Evolutionary conservation across 331 rosid genomes (phyloP).

Genomic region (Malus hybrid): DNA sequence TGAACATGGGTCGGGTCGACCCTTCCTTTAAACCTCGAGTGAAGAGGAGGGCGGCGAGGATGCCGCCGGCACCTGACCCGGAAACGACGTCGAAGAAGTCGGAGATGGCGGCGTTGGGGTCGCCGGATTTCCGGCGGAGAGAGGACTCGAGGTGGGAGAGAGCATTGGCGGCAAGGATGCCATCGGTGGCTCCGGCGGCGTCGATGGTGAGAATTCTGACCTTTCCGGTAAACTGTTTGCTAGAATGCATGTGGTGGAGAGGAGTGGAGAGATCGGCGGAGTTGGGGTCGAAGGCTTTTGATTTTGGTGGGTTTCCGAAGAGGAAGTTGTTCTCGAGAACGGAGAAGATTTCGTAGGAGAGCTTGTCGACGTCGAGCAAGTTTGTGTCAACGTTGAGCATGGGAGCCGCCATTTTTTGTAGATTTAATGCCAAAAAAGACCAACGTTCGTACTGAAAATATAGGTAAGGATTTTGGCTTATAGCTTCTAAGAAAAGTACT

Average conservation of each 20-base stretch:
- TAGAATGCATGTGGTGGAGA: conserved; percentile 15
- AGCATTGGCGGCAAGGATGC: conserved; percentile 72
- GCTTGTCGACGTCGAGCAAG: conserved; percentile 59
- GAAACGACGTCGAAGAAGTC: conserved; percentile 74
- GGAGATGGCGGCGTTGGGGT: conserved; percentile 43
- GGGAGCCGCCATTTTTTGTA: conserved; percentile 61
- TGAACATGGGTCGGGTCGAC: conserved; percentile 38
- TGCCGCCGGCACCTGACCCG: conserved; percentile 73
- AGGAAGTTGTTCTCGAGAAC: conserved; percentile 78
- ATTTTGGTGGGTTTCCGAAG: conserved; percentile 42
- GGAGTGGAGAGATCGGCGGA: neutral
- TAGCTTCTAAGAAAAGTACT: neutral
- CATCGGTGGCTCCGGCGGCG: conserved; percentile 75
- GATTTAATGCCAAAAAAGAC: neutral
- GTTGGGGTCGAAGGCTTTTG: neutral
- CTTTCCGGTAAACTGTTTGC: conserved; percentile 39
- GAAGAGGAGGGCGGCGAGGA: conserved; percentile 72
- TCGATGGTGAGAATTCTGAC: conserved; percentile 80
- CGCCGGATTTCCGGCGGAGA: conserved; percentile 52
- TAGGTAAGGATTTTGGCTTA: neutral
- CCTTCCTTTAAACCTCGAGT: conserved; percentile 48
- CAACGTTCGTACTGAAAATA: neutral
- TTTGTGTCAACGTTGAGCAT: conserved; percentile 36
- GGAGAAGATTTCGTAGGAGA: conserved; percentile 90
- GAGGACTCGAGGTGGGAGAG: conserved; percentile 60